Base-by-base conservation (phyloP, 768 basidiomycete species). In the Macrolepiota albuminosa region DNA sequence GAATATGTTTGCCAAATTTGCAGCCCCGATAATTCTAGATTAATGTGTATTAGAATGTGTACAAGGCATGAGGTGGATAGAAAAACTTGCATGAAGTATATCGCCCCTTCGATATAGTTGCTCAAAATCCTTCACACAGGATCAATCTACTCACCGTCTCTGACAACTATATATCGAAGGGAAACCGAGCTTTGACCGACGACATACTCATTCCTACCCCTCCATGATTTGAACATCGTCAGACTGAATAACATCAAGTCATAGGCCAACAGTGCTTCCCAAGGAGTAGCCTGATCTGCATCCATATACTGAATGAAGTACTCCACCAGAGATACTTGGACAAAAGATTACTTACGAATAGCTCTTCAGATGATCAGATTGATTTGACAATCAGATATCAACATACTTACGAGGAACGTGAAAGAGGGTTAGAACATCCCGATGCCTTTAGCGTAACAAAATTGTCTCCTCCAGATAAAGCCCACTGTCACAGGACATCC, bases 231-330 rank as follows among this genome's bases (percentile, higher is more conserved):
- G 4, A 21, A 21, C 48, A 62, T 9, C n/a, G 58, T 59, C 24
- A 62, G 54, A 36, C 26, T 18, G 14, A 62, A 62, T 13, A 62
- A 33, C 24, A 59, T 24, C 18, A 51, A 26, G 31, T 62, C 61
- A 33, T 57, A 62, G 11, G 56, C 54, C 16, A 62, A 39, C 50
- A 59, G 53, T 6, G 48, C 54, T 45, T 56, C 58, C 61, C 61
- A 62, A 21, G 61, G 52, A 29, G 34, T 16, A n/a, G 61, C 61
- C 21, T 47, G 47, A 31, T 49, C 61, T 61, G 26, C 0, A 36
- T 36, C 24, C 18, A 31, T n/a, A 1, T n/a, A n/a, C n/a, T 21
- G 14, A 4, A 16, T 33, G 4, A 18, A 36, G 53, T 7, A 29
- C 21, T n/a, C 37, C 4, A n/a, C 16, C n/a, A 11, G 1, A 31